These are phyloP conservation scores for Starmerella stigmatis DNA, from an alignment of 805 yeast species.

Conservation along the genomic window DNA sequence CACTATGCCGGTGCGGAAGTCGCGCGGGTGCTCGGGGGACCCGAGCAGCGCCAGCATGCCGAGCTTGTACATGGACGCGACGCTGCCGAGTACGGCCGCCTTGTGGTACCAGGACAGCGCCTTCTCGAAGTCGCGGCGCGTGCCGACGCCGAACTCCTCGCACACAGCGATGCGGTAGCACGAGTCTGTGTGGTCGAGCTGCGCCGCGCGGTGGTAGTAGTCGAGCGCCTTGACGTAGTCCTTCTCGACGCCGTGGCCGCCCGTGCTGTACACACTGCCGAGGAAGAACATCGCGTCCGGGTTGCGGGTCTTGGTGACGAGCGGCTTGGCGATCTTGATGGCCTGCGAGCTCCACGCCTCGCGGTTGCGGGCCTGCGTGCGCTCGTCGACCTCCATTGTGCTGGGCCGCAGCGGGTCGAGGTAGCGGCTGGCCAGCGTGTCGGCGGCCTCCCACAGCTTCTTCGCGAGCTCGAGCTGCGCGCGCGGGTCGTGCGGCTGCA, in stretches of 20 bases:
- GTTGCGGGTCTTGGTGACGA: conserved; percentile 37
- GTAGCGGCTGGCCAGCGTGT: conserved; percentile 28
- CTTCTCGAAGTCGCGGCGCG: conserved; percentile 34
- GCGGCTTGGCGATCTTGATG: conserved; percentile 47
- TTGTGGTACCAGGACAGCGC: conserved; percentile 46
- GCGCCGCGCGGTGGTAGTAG: conserved; percentile 49
- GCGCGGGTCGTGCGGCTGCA: conserved; percentile 33
- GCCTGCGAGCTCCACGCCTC: conserved; percentile 49
- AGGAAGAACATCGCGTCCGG: conserved; percentile 50
- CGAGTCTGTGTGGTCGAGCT: conserved; percentile 47
- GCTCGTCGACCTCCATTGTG: conserved; percentile 33
- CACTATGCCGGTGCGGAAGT: conserved; percentile 37
- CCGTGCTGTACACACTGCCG: conserved; percentile 50
- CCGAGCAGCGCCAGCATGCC: conserved; percentile 56
- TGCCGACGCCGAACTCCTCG: conserved; percentile 55
- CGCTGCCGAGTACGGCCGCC: conserved; percentile 54
- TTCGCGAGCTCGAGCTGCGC: conserved; percentile 60
- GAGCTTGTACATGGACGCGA: conserved; percentile 61
- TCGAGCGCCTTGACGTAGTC: conserved; percentile 55
- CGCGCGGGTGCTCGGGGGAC: conserved; percentile 31
- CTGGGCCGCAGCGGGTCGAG: conserved; percentile 35
- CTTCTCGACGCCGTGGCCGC: conserved; percentile 40
- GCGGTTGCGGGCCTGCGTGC: conserved; percentile 42
- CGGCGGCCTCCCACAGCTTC: conserved; percentile 41
- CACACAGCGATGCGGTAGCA: conserved; percentile 63